phyloP scores from a whole-genome alignment of 805 yeast genomes.

The Starmera pachycereana region DNA sequence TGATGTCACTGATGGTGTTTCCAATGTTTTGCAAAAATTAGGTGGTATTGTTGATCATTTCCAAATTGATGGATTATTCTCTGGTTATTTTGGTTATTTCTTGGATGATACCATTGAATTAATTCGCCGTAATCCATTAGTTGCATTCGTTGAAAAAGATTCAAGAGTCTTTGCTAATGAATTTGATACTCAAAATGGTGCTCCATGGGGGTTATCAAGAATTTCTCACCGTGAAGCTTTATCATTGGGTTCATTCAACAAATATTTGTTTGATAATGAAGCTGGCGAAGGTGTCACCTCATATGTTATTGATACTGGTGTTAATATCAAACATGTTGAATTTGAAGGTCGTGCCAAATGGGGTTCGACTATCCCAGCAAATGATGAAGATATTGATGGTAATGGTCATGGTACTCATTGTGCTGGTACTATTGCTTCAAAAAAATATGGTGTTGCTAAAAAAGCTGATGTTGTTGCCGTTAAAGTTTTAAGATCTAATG shows the following conservation, averaged over 20 bases:
- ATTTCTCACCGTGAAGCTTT: slow-evolving; percentile 72
- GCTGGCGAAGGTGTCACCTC: slow-evolving; percentile 83
- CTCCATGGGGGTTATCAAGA: slow-evolving; percentile 94
- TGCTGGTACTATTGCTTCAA: slow-evolving; percentile 90
- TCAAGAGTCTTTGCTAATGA: slow-evolving; percentile 57
- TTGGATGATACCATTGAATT: slow-evolving; percentile 63
- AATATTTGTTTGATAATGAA: slow-evolving; percentile 58
- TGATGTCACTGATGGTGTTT: slow-evolving; percentile 11
- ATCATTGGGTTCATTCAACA: slow-evolving; percentile 59
- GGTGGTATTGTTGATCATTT: slow-evolving; percentile 58
- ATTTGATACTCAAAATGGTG: slow-evolving; percentile 63
- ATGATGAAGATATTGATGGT: slow-evolving; percentile 66
- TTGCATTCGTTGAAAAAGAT: slow-evolving; percentile 67
- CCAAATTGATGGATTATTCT: slow-evolving; percentile 43
- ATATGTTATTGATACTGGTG: slow-evolving; percentile 86
- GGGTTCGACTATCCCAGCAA: slow-evolving; percentile 75
- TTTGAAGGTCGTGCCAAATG: slow-evolving; percentile 78
- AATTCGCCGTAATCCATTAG: slow-evolving; percentile 55
- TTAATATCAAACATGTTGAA: slow-evolving; percentile 63
- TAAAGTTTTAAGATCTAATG: slow-evolving; percentile 73
- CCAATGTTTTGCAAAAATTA: slow-evolving; percentile 10
- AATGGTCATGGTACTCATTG: slow-evolving; percentile 96
- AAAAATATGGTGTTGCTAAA: slow-evolving; percentile 76
- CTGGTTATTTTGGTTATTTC: slow-evolving; percentile 84
- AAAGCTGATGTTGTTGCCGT: slow-evolving; percentile 71